Conservation (phyloP, 768 basidiomycete genomes). For the Chalciporus sphaerocephalus region DNA sequence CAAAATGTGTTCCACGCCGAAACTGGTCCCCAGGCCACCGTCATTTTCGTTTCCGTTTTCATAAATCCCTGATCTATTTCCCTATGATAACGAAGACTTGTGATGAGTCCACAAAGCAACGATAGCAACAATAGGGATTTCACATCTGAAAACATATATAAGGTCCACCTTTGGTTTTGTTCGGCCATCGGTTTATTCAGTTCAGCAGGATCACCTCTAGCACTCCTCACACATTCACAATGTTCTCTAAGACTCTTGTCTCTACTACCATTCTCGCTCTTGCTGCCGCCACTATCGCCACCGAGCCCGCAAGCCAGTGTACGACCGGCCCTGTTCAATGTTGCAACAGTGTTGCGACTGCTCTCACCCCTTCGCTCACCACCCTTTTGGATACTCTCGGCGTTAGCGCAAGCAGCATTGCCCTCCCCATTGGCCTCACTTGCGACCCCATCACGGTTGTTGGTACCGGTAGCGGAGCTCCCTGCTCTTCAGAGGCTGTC, state of each 20-base stretch:
- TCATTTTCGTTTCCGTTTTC: too few species aligned
- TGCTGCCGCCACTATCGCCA: not conserved
- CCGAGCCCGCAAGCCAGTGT: not conserved
- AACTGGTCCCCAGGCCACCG: too few species aligned
- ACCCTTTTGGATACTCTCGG: not conserved
- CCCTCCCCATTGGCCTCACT: not conserved
- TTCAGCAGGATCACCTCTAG: too few species aligned
- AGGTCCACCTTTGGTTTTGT: too few species aligned
- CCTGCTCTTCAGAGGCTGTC: not conserved
- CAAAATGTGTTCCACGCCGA: too few species aligned
- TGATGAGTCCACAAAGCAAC: too few species aligned
- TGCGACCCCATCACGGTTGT: not conserved
- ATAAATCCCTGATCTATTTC: too few species aligned
- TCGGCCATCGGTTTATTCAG: too few species aligned
- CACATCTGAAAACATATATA: too few species aligned
- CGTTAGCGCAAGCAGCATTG: too few species aligned
- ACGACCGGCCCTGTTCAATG: not conserved
- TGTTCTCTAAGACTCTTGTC: slow-evolving; percentile 2
- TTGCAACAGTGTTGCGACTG: not conserved
- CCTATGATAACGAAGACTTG: too few species aligned
- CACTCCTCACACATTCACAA: not conserved
- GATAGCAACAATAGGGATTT: too few species aligned
- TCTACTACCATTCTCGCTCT: slow-evolving; percentile 2
- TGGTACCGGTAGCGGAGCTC: not conserved
- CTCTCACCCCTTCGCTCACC: not conserved